Base-by-base conservation (phyloP, 305 asterid species). In the Fraxinus baroniana region DNA sequence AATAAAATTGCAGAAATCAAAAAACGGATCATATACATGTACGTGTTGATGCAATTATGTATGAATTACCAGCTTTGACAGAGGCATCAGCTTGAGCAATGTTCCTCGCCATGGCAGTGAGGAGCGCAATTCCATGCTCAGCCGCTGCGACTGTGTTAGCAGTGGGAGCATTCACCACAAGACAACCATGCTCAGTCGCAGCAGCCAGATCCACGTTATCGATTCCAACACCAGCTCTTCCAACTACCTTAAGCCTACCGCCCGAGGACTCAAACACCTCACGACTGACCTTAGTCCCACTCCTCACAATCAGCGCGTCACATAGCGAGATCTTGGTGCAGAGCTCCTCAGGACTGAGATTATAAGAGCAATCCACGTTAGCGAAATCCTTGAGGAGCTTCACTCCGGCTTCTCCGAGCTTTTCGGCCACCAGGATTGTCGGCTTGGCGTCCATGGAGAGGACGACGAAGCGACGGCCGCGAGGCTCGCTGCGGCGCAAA, bases 171-270 rank as follows among this genome's bases (percentile, higher is more conserved):
- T 95, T 95, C 83, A 95, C 99, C 20, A 95, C 99, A 37, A 95
- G 89, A 79, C 99, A 95, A 0, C 99, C 99, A 79, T 92, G 98
- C 84, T 95, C 99, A 20, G 99, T 95, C 55, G 99, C 99, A 13
- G 99, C 99, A 13, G 92, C 96, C 91, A 95, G 95, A 94, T 94
- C 99, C 86, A 95, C 99, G 83, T 95, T 95, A 81, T 95, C 99
- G 80, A 95, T 95, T 57, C 99, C 99, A 6, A 95, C 99, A 70
- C 99, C 99, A 18, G 99, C 99, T 73, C 99, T 92, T 8, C 99
- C 99, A 39, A 95, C 99, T 28, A 95, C 99, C 86, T 94, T 95
- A 79, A 95, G 89, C 85, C 97, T 88, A 46, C 99, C 98, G 20
- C 87, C 91, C 26, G 99, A 94, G 4, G 97, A 92, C 81, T 90